Conservation (phyloP, 257 asterid genomes). For the Penstemon barbatus region DNA sequence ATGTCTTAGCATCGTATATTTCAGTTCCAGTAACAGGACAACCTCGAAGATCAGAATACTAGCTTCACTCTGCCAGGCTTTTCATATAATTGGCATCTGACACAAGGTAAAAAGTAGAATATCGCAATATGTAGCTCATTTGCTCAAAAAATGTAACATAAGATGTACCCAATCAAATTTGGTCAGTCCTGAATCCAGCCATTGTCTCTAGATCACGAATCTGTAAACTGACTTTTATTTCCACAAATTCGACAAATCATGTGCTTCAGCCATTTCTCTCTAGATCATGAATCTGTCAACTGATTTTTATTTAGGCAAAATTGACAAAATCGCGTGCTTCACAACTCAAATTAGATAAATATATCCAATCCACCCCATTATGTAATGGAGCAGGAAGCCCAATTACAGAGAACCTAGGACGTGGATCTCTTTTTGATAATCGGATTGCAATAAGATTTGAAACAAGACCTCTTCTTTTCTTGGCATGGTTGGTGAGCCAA, state of each 20-base stretch:
- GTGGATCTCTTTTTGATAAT: not conserved
- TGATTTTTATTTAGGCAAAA: not conserved
- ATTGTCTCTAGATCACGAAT: constrained; percentile 14
- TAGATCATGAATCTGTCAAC: constrained; percentile 10
- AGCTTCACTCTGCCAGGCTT: not conserved
- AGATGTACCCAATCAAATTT: not conserved
- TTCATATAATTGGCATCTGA: not conserved
- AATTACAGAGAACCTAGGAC: not conserved
- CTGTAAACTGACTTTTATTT: not conserved
- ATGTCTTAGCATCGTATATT: constrained; percentile 3
- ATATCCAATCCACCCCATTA: constrained; percentile 1
- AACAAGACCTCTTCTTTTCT: no score
- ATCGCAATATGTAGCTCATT: not conserved
- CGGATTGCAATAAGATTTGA: no score
- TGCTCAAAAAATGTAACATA: not conserved
- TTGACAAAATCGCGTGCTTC: constrained; percentile 14
- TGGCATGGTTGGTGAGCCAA: no score
- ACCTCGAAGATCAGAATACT: not conserved
- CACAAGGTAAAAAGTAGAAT: not conserved
- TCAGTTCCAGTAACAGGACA: constrained; percentile 1
- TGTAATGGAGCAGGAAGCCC: not conserved
- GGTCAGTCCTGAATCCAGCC: not conserved
- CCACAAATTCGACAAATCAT: constrained; percentile 10
- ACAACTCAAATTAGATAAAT: constrained; percentile 11
- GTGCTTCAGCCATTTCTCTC: not conserved